Evolutionary conservation across 495 filamentous ascomycete species (phyloP).

Genomic region (Penicillium ochrochloron): DNA sequence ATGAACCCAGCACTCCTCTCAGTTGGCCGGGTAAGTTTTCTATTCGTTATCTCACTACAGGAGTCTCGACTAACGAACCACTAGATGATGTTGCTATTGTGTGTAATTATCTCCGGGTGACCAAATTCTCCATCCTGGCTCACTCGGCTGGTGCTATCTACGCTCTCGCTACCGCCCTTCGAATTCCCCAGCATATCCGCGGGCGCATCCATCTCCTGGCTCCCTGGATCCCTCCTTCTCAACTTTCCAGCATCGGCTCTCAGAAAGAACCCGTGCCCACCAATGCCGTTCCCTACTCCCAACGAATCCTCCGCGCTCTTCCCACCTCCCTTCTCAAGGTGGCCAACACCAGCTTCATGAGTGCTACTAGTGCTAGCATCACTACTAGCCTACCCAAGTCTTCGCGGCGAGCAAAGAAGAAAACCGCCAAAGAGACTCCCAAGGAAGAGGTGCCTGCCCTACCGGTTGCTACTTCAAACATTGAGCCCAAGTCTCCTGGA

Average conservation of each 20-base stretch:
- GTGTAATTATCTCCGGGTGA: conserved; percentile 89
- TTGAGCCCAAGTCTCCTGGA: conserved; percentile 37
- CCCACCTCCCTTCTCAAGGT: conserved; percentile 91
- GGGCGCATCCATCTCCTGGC: conserved; percentile 94
- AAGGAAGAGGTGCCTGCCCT: conserved; percentile 26
- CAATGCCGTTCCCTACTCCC: conserved; percentile 86
- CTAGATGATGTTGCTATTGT: conserved; percentile 93
- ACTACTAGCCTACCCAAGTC: conserved; percentile 81
- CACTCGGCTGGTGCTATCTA: conserved; percentile 98
- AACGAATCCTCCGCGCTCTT: conserved; percentile 86
- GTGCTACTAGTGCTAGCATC: conserved; percentile 85
- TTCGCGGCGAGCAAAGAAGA: conserved; percentile 65
- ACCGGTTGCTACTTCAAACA: conserved; percentile 45
- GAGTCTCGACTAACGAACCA: conserved; percentile 18
- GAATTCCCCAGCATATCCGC: conserved; percentile 94
- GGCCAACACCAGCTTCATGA: conserved; percentile 94
- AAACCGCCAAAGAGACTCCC: conserved; percentile 50
- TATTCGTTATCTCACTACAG: not conserved
- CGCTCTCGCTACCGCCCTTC: conserved; percentile 90
- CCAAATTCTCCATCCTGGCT: conserved; percentile 96
- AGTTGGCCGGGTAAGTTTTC: conserved; percentile 82
- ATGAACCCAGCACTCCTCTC: conserved; percentile 81
- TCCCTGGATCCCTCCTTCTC: conserved; percentile 98
- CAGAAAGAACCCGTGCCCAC: conserved; percentile 74
- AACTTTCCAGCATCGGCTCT: conserved; percentile 83